Percentiles rank a stretch among this genome's conserved stretches.
phyloP scores from a whole-genome alignment of 2,329 filamentous ascomycete species.

The Epichloe sp. region DNA sequence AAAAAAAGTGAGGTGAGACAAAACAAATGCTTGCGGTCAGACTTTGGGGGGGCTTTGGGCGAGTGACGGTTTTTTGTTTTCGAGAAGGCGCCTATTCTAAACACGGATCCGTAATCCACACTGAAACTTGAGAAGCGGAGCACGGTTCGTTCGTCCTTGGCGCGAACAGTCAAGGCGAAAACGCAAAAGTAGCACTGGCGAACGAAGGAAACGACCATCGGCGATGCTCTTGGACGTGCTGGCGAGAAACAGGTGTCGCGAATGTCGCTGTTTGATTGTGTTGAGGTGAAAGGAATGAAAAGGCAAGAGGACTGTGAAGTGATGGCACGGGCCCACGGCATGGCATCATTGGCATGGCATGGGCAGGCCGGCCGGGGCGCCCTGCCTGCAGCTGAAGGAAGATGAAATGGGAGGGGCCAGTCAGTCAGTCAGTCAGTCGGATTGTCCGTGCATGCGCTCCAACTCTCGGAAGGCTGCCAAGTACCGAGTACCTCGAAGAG shows the following conservation, averaged over 20 bases:
- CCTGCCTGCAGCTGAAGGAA: too few relatives aligned
- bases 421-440: too few relatives aligned
- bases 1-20: background rate
- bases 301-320: background rate
- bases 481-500: too few relatives aligned
- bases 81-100: background rate
- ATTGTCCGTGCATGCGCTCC: too few relatives aligned
- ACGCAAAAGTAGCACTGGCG: background rate
- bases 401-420: too few relatives aligned
- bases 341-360: too few relatives aligned
- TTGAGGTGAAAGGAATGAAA: constrained; percentile 4
- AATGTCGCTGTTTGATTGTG: constrained; percentile 4
- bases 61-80: background rate
- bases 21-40: background rate
- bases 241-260: background rate
- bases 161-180: background rate
- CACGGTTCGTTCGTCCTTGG: background rate
- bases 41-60: too few relatives aligned
- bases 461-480: too few relatives aligned
- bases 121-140: background rate
- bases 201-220: background rate
- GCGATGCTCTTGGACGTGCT: background rate
- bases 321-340: too few relatives aligned
- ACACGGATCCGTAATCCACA: background rate
- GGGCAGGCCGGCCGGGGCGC: background rate